Base-by-base conservation (phyloP, 164 flowering plant genomes). In the Taxillus chinensis region DNA sequence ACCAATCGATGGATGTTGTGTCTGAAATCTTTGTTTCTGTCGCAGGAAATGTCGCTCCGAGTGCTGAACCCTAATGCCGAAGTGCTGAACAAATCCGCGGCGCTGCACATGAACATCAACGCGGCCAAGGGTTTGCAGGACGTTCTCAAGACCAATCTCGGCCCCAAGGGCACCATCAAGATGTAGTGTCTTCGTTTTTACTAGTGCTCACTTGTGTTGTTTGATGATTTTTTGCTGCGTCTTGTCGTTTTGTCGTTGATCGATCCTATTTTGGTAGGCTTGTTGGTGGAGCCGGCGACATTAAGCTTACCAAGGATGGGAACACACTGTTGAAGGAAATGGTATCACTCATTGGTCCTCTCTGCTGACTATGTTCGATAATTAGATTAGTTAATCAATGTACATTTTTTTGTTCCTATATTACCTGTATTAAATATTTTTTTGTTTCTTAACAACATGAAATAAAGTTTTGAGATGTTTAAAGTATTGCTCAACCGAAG, bases 211-310 rank as follows among this genome's bases (percentile, higher is more conserved):
- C 13, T 49, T 9, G 13, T 11, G 60, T 42, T 17, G 4, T 27
- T 41, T 45, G 55, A 43, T 38, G 46, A 3, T 11, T 57, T 37
- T 14, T 40, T 7, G 4, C 45, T 17, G 7, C 41, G 16, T 50
- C 17, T 37, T 54, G 5, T 43, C 43, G 10, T 60, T 4, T 39
- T 57, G 50, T 13, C 7, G 37, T 2, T 54, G 17, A 7, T 64
- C 45, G 43, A 8, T 5, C 51, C 37, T 13, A 9, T 39, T 40
- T 56, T 59, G 0, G 51, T 63, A 92, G 96, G 99, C 99, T 93
- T 78, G 99, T 93, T 72, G 99, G 99, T 48, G 99, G 97, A 27
- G 75, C 97, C 10, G 99, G 99, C 7, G 99, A 93, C 55, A 93
- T 93, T 62, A 93, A 93, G 67, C 85, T 93, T 62, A 93, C 99